These are phyloP conservation scores for Flueggea neowawraea DNA, from an alignment of 441 rosid genomes.

Conservation along the genomic window DNA sequence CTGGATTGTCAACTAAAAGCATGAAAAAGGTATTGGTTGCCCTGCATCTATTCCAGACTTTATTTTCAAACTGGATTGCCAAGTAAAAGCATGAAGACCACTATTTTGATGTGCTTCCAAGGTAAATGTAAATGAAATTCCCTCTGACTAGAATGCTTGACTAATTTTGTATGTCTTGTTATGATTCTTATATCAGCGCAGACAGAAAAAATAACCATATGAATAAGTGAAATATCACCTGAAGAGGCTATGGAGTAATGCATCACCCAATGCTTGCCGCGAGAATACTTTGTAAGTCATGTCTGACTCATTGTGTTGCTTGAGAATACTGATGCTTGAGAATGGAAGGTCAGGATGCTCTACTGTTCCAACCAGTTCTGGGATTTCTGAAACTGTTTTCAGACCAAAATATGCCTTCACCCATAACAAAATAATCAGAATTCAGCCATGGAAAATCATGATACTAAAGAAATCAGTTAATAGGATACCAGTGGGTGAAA, in stretches of 20 bases:
- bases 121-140: no score
- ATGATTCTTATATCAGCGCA: no score
- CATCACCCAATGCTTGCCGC: constrained; percentile 54
- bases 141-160: no score
- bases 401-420: constrained; percentile 75
- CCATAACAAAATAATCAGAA: constrained; percentile 14
- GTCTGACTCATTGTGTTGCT: constrained; percentile 50
- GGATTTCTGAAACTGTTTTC: constrained; percentile 55
- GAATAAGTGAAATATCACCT: constrained; percentile 36
- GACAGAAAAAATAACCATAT: neutral
- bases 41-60: no score
- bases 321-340: constrained; percentile 73
- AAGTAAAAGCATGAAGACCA: no score
- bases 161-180: no score
- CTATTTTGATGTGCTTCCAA: no score
- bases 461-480: neutral
- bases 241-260: constrained; percentile 71
- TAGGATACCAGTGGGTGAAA: neutral
- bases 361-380: constrained; percentile 70
- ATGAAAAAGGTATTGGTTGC: no score
- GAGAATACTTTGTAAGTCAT: constrained; percentile 79
- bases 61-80: no score
- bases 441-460: constrained; percentile 1
- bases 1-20: no score
- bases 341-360: constrained; percentile 82